A percentile compares a stretch with the other conserved stretches of the same genome.
phyloP scores from a whole-genome alignment of 2,329 filamentous ascomycete species.

The Balansia obtecta region DNA sequence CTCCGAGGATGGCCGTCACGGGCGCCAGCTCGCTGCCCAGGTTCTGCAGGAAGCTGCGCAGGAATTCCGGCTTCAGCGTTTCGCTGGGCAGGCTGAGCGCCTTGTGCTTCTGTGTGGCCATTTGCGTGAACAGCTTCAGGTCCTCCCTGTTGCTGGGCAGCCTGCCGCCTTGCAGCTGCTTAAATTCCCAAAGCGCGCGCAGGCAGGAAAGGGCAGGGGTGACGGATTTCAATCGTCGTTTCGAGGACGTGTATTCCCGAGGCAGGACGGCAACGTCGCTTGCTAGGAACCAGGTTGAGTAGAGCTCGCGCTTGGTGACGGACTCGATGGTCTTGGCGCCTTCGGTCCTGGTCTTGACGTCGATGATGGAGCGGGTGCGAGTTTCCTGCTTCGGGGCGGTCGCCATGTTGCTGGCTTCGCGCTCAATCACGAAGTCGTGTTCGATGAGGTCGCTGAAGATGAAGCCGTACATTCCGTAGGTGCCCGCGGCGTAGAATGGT shows the following conservation, averaged over 20 bases:
- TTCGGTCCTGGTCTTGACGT: conserved; percentile 58
- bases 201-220: conserved; percentile 75
- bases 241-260: conserved; percentile 52
- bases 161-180: conserved; percentile 37
- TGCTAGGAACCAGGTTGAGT: conserved; percentile 78
- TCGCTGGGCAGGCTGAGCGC: conserved; percentile 57
- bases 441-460: conserved; percentile 87
- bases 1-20: conserved; percentile 79
- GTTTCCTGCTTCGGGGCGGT: conserved; percentile 60
- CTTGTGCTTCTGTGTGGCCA: conserved; percentile 67
- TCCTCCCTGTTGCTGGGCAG: conserved; percentile 50
- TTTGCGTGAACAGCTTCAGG: conserved; percentile 61
- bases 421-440: conserved; percentile 82
- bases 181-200: conserved; percentile 80
- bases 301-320: conserved; percentile 84
- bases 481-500: conserved; percentile 79
- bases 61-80: conserved; percentile 56
- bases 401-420: conserved; percentile 64
- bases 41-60: conserved; percentile 79
- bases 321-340: conserved; percentile 62
- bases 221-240: conserved; percentile 61
- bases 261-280: conserved; percentile 63
- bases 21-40: conserved; percentile 74
- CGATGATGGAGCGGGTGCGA: conserved; percentile 62
- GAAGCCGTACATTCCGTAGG: conserved; percentile 87